phyloP scores from a whole-genome alignment of 1,284 basidiomycete genomes.

The Tilletia caries region DNA sequence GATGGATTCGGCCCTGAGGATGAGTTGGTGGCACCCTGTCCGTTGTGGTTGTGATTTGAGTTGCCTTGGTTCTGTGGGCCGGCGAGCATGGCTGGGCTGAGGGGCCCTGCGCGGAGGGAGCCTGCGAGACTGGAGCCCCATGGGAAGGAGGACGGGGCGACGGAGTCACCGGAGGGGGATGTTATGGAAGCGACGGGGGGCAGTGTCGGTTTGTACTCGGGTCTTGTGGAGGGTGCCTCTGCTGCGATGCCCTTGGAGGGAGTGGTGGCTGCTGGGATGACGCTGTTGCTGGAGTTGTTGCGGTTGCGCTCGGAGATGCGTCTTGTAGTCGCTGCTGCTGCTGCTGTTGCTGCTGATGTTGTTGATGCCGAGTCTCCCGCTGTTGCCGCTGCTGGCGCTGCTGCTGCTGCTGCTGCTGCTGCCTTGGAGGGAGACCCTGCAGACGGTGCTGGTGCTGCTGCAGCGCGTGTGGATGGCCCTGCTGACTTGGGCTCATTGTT shows the following conservation, averaged over 20 bases:
- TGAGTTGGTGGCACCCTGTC: conserved; percentile 18
- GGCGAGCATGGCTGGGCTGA: conserved; percentile 90
- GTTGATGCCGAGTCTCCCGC: conserved; percentile 25
- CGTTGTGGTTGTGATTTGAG: conserved; percentile 29
- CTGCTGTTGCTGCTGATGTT: background rate
- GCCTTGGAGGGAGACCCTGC: conserved; percentile 17
- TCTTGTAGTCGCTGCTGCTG: background rate
- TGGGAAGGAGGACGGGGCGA: conserved; percentile 39
- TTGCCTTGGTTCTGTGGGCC: conserved; percentile 63
- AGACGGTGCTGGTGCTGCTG: conserved; percentile 22
- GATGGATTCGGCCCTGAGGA: conserved; percentile 11
- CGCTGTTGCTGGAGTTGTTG: conserved; percentile 15
- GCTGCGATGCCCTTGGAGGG: conserved; percentile 25
- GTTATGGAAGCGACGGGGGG: conserved; percentile 81
- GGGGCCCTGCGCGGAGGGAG: conserved; percentile 81
- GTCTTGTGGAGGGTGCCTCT: conserved; percentile 9
- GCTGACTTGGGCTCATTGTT: conserved; percentile 19
- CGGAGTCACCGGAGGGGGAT: conserved; percentile 70
- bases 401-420: background rate
- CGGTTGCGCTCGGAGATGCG: conserved; percentile 16
- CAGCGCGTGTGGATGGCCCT: conserved; percentile 21
- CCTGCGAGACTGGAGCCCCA: conserved; percentile 50
- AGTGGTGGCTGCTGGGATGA: conserved; percentile 22
- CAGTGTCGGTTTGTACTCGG: conserved; percentile 57
- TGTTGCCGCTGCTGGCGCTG: conserved; percentile 23